These are phyloP conservation scores for Phialocephala sp. DNA, from an alignment of 2,329 filamentous ascomycete genomes.

Conservation along the genomic window DNA sequence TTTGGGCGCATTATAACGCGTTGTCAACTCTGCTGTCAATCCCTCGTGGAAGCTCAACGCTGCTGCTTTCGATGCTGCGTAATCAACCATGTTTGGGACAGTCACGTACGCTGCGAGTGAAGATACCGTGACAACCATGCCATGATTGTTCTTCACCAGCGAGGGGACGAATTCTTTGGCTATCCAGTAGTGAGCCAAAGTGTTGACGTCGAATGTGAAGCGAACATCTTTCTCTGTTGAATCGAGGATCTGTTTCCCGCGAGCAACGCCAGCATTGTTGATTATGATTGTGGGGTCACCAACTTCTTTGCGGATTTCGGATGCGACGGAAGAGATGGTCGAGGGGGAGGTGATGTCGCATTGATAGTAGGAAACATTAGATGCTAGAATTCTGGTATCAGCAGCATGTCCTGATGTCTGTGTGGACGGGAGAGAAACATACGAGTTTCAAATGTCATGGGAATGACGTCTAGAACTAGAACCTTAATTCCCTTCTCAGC, in stretches of 20 bases:
- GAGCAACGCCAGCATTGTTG: slow-evolving; percentile 72
- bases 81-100: slow-evolving; percentile 70
- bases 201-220: slow-evolving; percentile 75
- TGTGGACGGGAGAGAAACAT: slow-evolving; percentile 32
- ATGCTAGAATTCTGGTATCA: slow-evolving; percentile 36
- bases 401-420: neutral
- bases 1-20: slow-evolving; percentile 64
- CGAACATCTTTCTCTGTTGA: slow-evolving; percentile 62
- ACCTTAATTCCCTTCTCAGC: slow-evolving; percentile 69
- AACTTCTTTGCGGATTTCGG: slow-evolving; percentile 58
- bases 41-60: slow-evolving; percentile 73
- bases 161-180: slow-evolving; percentile 69
- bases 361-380: slow-evolving; percentile 69
- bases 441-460: slow-evolving; percentile 58
- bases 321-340: slow-evolving; percentile 57
- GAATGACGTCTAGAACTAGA: slow-evolving; percentile 73
- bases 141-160: slow-evolving; percentile 69
- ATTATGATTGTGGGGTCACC: slow-evolving; percentile 73
- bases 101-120: slow-evolving; percentile 66
- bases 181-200: slow-evolving; percentile 70
- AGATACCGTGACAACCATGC: slow-evolving; percentile 74
- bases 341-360: slow-evolving; percentile 70
- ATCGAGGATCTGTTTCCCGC: slow-evolving; percentile 65
- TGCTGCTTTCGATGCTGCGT: slow-evolving; percentile 69
- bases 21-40: slow-evolving; percentile 61